A percentile compares a stretch with the other conserved stretches of the same genome.
Conservation (phyloP, 2,329 filamentous ascomycete genomes). For the Teratosphaeriaceae sp. region DNA sequence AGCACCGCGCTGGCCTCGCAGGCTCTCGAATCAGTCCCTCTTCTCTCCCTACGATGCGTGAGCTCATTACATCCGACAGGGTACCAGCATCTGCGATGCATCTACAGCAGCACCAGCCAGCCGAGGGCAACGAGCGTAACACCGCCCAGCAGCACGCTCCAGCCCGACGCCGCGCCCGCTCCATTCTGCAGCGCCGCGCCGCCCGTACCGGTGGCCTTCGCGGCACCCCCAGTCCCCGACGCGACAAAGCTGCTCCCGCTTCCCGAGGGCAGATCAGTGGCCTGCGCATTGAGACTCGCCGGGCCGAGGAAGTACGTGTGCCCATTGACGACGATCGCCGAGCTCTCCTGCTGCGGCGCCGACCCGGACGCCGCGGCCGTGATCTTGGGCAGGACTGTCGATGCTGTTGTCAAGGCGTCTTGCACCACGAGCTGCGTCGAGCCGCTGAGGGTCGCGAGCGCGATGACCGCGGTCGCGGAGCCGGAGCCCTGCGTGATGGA, state of each 20-base stretch:
- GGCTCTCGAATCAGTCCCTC: no score
- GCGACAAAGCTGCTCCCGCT: background rate
- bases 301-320: constrained; percentile 8
- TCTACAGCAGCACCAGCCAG: background rate
- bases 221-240: background rate
- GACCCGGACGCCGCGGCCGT: background rate
- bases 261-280: background rate
- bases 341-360: background rate
- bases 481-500: constrained; percentile 7
- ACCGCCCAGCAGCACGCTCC: background rate
- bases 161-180: background rate
- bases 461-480: constrained; percentile 8
- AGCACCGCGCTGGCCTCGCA: background rate
- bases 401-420: constrained; percentile 5
- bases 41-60: background rate
- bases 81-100: background rate
- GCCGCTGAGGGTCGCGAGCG: constrained; percentile 5
- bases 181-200: background rate
- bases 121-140: background rate
- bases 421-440: constrained; percentile 8
- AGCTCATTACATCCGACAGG: background rate
- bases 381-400: constrained; percentile 2
- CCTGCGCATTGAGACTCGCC: constrained; percentile 7
- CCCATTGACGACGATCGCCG: constrained; percentile 6
- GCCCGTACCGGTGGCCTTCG: no score